Conservation (phyloP, 352 stramenopile genomes). For the Sclerospora graminicola region DNA sequence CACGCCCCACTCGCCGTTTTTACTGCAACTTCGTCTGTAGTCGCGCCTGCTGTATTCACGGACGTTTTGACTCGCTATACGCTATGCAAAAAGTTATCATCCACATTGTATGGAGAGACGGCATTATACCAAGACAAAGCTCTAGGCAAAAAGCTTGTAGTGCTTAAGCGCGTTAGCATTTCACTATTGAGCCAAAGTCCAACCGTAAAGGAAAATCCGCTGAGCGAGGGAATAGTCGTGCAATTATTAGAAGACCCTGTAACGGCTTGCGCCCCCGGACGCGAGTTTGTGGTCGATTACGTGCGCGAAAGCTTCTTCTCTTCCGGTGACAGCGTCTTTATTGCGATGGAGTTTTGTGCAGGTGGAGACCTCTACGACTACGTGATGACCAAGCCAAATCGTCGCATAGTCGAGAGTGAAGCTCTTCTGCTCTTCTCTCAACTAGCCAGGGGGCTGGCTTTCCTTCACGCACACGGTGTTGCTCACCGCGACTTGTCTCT, state of each 20-base stretch:
- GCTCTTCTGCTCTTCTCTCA: slow-evolving; percentile 28
- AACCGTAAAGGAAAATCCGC: slow-evolving; percentile 29
- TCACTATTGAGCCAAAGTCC: slow-evolving; percentile 21
- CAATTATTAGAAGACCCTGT: slow-evolving; percentile 24
- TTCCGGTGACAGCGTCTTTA: slow-evolving; percentile 27
- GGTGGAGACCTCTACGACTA: slow-evolving; percentile 52
- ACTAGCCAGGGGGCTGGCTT: slow-evolving; percentile 26
- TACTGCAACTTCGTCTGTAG: no score
- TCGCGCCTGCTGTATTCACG: slow-evolving; percentile 2
- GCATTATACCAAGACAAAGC: slow-evolving; percentile 31
- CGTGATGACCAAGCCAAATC: slow-evolving; percentile 22
- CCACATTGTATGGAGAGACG: slow-evolving; percentile 50
- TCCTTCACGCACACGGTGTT: slow-evolving; percentile 35
- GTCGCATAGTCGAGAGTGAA: slow-evolving; percentile 23
- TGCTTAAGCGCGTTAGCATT: slow-evolving; percentile 49
- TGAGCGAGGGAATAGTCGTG: slow-evolving; percentile 36
- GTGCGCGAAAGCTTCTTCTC: slow-evolving; percentile 30
- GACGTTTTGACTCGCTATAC: slow-evolving; percentile 25
- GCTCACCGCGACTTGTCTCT: slow-evolving; percentile 48
- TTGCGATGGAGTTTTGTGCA: slow-evolving; percentile 57
- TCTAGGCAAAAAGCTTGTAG: slow-evolving; percentile 23
- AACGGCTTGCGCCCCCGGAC: slow-evolving; percentile 12
- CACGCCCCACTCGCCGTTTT: no score
- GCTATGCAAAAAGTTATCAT: slow-evolving; percentile 22
- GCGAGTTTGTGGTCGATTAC: slow-evolving; percentile 34